Base-by-base conservation (phyloP, 2,329 filamentous ascomycete species). In the Fusarium falciforme region DNA sequence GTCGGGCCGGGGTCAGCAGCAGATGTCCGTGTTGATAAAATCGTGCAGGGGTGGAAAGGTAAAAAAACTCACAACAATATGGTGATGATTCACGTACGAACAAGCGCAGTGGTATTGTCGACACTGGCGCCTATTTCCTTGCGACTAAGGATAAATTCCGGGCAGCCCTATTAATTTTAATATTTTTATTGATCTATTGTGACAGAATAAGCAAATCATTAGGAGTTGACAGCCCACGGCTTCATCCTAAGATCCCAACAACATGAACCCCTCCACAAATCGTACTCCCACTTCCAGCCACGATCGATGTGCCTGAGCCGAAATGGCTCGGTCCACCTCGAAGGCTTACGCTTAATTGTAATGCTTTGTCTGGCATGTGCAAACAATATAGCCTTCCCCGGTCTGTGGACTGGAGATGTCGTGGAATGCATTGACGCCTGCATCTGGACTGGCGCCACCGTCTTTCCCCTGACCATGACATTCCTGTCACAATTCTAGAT, bases 401-500 rank as follows among this genome's bases (percentile, higher is more conserved):
- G 16, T 10, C 29, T 60, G 17, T 31, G 35, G 35, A 33, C 60
- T 64, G 49, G n/a, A 49, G 59, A 38, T 47, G 52, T 62, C 49
- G 60, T 55, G 66, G 61, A 68, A 75, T 75, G 72, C 55, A 40
- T 40, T 49, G 42, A 59, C 55, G n/a, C 66, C 25, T 63, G 35
- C 22, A 42, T 65, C 17, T 40, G 22, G 63, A 40, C 55, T 49
- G 22, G 40, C 44, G 59, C 55, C 62, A 20, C 71, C 61, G 70
- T 44, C 12, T 66, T 65, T 57, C 60, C 54, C 44, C 49, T 55
- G 62, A 61, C 47, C 61, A 17, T 5, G 20, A 31, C 72, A 74
- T 73, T 75, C 68, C 72, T 64, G 27, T 54, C 40, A 44, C 29
- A 7, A 44, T 40, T 75, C 72, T 68, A 63, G 70, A 68, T 27